phyloP scores from a whole-genome alignment of 805 yeast genomes.

The Ogataea parapolymorpha region DNA sequence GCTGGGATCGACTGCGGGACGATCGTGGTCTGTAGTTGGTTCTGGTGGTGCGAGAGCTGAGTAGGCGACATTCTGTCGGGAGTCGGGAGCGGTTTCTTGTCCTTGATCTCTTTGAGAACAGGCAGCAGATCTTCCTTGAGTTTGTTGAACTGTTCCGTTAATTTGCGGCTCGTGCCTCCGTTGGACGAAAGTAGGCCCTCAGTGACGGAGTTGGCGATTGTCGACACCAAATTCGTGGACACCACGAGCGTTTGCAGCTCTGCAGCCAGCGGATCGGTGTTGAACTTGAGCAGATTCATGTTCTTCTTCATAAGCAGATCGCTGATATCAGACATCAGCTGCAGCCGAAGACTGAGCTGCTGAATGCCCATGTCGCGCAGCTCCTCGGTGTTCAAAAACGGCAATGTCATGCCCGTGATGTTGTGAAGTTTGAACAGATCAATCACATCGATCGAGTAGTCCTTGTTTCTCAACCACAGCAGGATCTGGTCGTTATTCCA shows the following conservation, averaged over 20 bases:
- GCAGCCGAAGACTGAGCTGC: constrained; percentile 52
- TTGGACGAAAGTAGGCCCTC: constrained; percentile 17
- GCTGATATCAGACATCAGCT: constrained; percentile 57
- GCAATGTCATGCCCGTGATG: constrained; percentile 69
- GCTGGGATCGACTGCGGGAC: constrained; percentile 19
- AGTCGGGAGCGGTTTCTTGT: constrained; percentile 64
- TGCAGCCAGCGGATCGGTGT: constrained; percentile 22
- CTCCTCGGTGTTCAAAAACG: constrained; percentile 66
- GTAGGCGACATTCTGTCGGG: constrained; percentile 36
- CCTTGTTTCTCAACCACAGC: constrained; percentile 28
- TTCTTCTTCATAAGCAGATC: constrained; percentile 42
- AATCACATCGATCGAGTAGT: constrained; percentile 24
- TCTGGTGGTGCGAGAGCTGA: constrained; percentile 18
- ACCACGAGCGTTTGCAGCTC: constrained; percentile 26
- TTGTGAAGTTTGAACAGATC: constrained; percentile 50
- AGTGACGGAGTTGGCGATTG: constrained; percentile 23
- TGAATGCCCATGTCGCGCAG: constrained; percentile 68
- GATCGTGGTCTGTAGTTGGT: constrained; percentile 24
- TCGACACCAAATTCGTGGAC: constrained; percentile 23
- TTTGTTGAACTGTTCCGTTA: constrained; percentile 52
- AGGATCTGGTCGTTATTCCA: constrained; percentile 33
- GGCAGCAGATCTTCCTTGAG: constrained; percentile 66
- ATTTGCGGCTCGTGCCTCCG: constrained; percentile 29
- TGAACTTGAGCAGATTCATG: constrained; percentile 15
- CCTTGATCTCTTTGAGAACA: constrained; percentile 57